These are phyloP conservation scores for Capsicum chinense DNA, from an alignment of 257 asterid species.

Conservation along the genomic window DNA sequence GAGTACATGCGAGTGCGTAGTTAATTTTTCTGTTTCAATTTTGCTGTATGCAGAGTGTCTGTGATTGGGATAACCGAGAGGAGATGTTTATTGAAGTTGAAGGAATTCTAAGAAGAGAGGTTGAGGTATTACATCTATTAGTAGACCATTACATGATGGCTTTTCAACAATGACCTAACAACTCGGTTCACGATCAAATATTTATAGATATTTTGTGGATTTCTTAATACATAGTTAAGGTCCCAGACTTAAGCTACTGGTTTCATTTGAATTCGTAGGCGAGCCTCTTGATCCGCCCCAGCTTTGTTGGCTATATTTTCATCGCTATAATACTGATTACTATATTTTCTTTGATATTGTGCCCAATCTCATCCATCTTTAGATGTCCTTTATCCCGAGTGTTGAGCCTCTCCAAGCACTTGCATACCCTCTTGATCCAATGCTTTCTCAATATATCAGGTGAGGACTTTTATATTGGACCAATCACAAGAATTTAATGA, in stretches of 20 bases:
- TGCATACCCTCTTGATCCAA: slow-evolving; percentile 95
- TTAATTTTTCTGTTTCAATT: background rate
- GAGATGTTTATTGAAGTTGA: slow-evolving; percentile 92
- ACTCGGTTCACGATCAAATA: too few species aligned
- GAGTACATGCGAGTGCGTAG: background rate
- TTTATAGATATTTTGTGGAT: too few species aligned
- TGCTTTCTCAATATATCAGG: slow-evolving; percentile 93
- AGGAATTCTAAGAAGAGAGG: slow-evolving; percentile 83
- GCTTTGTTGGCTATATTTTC: too few species aligned
- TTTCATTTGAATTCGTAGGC: too few species aligned
- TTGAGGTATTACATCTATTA: slow-evolving; percentile 59
- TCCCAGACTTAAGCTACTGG: too few species aligned
- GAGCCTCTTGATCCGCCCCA: too few species aligned
- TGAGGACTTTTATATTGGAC: slow-evolving; percentile 31
- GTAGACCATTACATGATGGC: background rate
- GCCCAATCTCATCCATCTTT: background rate
- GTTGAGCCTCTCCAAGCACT: slow-evolving; percentile 98
- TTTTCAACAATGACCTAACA: too few species aligned
- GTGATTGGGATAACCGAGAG: slow-evolving; percentile 95
- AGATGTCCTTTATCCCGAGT: slow-evolving; percentile 92
- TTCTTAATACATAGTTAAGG: too few species aligned
- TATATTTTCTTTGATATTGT: background rate
- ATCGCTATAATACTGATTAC: too few species aligned
- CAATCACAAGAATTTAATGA: background rate
- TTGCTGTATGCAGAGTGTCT: slow-evolving; percentile 64